phyloP scores from a whole-genome alignment of 73 alveolate genomes.

The Tetrahymena malaccensis region DNA sequence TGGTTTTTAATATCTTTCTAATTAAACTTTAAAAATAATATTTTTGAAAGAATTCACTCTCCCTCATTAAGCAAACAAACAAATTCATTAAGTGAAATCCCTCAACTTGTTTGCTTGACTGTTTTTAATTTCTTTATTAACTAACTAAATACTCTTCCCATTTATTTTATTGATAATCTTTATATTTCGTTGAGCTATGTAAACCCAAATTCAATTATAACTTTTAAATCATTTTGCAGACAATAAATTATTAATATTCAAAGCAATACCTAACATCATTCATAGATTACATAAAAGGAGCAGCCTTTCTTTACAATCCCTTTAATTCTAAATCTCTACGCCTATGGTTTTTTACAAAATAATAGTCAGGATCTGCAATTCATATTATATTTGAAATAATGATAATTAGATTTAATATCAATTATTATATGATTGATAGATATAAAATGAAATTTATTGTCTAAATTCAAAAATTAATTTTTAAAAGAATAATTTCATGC shows the following conservation, averaged over 20 bases:
- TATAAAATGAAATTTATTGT: not conserved
- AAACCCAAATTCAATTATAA: not conserved
- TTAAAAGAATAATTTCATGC: not conserved
- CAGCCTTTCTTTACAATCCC: conserved; percentile 22
- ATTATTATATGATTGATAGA: not conserved
- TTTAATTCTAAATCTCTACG: conserved; percentile 31
- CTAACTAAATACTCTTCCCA: not conserved
- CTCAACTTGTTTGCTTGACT: not conserved
- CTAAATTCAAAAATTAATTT: not conserved
- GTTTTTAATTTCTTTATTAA: too few relatives aligned
- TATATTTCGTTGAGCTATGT: not conserved
- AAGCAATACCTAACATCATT: conserved; percentile 21
- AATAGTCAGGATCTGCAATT: not conserved
- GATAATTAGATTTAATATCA: not conserved
- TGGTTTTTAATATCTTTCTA: not conserved
- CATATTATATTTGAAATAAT: too few relatives aligned
- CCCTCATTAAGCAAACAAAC: too few relatives aligned
- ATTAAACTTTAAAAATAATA: too few relatives aligned
- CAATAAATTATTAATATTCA: too few relatives aligned
- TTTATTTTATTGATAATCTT: too few relatives aligned
- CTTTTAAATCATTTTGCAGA: not conserved
- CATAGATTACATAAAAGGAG: conserved; percentile 37
- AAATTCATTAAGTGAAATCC: not conserved
- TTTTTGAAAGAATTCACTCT: too few relatives aligned
- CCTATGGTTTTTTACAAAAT: not conserved